These are phyloP conservation scores for Plasmodium vinckei DNA, from an alignment of 169 alveolate species.

Conservation along the genomic window DNA sequence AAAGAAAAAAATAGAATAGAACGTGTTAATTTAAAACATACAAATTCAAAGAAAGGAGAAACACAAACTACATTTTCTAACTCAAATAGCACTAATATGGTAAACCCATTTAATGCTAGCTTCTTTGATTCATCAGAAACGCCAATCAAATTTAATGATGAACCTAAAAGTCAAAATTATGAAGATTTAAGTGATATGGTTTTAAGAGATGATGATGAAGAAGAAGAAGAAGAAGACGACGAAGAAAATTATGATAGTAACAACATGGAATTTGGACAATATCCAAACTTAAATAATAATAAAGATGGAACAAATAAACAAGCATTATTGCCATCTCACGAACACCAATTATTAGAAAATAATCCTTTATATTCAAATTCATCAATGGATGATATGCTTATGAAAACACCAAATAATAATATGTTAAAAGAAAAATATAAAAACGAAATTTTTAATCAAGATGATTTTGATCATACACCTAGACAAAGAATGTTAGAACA, in stretches of 20 bases:
- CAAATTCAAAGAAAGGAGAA: background rate
- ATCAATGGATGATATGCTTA: slow-evolving; percentile 6
- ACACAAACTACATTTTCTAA: background rate
- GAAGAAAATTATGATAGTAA: background rate
- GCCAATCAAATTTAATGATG: slow-evolving; percentile 41
- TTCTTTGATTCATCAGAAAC: slow-evolving; percentile 70
- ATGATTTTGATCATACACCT: slow-evolving; percentile 59
- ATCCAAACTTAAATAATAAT: background rate
- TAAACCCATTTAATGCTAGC: slow-evolving; percentile 8
- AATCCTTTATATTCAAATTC: background rate
- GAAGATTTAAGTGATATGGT: slow-evolving; percentile 64
- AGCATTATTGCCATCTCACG: background rate
- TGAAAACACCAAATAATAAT: slow-evolving; percentile 49
- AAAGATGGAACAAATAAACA: background rate
- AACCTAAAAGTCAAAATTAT: slow-evolving; percentile 3
- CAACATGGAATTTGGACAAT: background rate
- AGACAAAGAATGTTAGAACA: slow-evolving; percentile 45
- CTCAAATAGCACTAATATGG: slow-evolving; percentile 14
- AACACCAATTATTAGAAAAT: background rate
- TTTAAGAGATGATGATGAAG: slow-evolving; percentile 44
- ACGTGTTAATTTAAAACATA: slow-evolving; percentile 57
- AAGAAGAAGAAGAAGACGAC: slow-evolving; percentile 17
- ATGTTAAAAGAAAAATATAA: slow-evolving; percentile 8
- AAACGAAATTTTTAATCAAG: slow-evolving; percentile 18
- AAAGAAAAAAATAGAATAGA: slow-evolving; percentile 61